phyloP scores from a whole-genome alignment of 2,329 filamentous ascomycete genomes.

The Tympanopsis confertula region DNA sequence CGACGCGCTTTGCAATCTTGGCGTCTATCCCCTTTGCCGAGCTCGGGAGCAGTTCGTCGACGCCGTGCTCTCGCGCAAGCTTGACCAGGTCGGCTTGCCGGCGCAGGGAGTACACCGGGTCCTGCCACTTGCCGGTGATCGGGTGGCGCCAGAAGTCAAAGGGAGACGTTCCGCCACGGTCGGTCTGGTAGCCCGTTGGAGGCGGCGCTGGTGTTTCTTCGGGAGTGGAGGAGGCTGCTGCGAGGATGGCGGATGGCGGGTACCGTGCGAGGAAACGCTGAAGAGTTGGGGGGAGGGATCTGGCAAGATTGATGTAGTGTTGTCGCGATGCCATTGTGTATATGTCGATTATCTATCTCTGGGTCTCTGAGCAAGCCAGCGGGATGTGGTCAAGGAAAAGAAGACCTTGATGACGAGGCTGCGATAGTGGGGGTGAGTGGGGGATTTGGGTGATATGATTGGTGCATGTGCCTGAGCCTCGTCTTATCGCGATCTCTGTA shows the following conservation, averaged over 20 bases:
- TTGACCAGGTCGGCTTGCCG: conserved; percentile 87
- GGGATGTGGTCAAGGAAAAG: too few relatives aligned
- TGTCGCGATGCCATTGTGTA: conserved; percentile 9
- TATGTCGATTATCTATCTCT: conserved; percentile 7
- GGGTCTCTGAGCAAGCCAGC: conserved; percentile 2
- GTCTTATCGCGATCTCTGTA: too few relatives aligned
- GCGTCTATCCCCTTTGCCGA: conserved; percentile 66
- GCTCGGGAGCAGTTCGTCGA: conserved; percentile 69
- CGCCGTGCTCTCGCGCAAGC: conserved; percentile 65
- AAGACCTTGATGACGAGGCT: too few relatives aligned
- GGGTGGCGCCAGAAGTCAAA: conserved; percentile 73
- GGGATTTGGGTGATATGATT: too few relatives aligned
- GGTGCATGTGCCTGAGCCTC: too few relatives aligned
- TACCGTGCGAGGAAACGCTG: conserved; percentile 82
- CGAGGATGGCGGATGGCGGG: conserved; percentile 57
- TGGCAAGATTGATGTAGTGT: conserved; percentile 41
- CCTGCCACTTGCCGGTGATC: conserved; percentile 69
- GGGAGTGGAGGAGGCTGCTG: conserved; percentile 15
- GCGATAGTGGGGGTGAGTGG: too few relatives aligned
- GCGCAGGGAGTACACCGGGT: conserved; percentile 71
- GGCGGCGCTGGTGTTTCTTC: conserved; percentile 19
- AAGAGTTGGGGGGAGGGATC: conserved; percentile 65
- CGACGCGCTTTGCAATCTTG: conserved; percentile 59
- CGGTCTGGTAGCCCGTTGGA: conserved; percentile 39
- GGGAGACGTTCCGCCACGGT: conserved; percentile 62